Percentiles rank a stretch among this genome's conserved stretches.
Conservation (phyloP, 257 asterid genomes). For the Buddleja alternifolia region DNA sequence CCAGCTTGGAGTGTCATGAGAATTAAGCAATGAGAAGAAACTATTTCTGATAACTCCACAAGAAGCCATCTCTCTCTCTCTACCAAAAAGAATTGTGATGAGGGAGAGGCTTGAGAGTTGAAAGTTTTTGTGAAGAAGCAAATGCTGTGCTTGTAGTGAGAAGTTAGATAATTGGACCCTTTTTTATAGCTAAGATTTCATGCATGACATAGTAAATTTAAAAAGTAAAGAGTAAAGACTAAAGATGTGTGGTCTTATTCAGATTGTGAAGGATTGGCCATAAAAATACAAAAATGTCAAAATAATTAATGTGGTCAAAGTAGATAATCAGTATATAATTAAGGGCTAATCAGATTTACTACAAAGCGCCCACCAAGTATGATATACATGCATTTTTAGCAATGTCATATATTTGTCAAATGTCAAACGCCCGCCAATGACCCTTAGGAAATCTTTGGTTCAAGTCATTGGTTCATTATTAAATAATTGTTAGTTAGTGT, state of each 20-base stretch:
- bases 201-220: too few species aligned
- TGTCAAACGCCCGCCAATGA: too few species aligned
- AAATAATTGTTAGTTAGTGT: too few species aligned
- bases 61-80: conserved; percentile 27
- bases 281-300: background rate
- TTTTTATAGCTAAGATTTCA: conserved; percentile 17
- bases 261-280: too few species aligned
- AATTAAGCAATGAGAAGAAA: conserved; percentile 27
- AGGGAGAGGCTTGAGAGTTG: background rate
- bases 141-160: conserved; percentile 14
- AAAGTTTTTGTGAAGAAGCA: background rate
- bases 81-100: background rate
- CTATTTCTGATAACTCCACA: conserved; percentile 25
- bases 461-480: too few species aligned
- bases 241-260: too few species aligned
- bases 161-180: conserved; percentile 1
- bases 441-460: too few species aligned
- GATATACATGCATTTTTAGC: too few species aligned
- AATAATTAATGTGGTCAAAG: background rate
- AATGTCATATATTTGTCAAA: too few species aligned
- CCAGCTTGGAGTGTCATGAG: conserved; percentile 30
- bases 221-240: too few species aligned
- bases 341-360: background rate
- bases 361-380: too few species aligned
- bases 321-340: too few species aligned